Conservation (phyloP, 2,329 filamentous ascomycete genomes). For the Xylariaceae sp. region DNA sequence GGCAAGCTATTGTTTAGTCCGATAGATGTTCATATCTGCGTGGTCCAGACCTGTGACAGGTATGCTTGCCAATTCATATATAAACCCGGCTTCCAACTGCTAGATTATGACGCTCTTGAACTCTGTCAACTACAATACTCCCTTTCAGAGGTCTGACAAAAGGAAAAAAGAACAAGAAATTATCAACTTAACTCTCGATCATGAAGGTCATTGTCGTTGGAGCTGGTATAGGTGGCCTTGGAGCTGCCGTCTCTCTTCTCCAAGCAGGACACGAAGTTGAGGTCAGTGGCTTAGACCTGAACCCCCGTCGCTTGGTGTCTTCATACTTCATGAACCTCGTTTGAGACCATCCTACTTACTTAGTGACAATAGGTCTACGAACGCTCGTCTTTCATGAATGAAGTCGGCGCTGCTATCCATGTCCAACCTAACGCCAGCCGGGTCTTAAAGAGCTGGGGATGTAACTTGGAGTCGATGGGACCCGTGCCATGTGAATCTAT, state of each 20-base stretch:
- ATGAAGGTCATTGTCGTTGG: conserved; percentile 15
- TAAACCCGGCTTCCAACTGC: no score
- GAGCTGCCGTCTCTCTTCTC: conserved; percentile 8
- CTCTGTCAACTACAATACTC: no score
- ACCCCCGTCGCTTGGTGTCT: no score
- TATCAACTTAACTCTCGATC: not conserved
- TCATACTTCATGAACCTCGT: no score
- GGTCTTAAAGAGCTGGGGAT: conserved; percentile 9
- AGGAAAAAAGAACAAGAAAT: no score
- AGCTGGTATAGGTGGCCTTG: conserved; percentile 13
- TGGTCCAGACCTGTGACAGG: no score
- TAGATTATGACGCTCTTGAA: no score
- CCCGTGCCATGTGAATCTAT: conserved; percentile 6
- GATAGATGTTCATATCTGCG: no score
- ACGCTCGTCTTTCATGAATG: conserved; percentile 12
- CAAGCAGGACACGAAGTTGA: conserved; percentile 15
- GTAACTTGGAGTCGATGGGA: conserved; percentile 4
- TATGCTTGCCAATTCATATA: no score
- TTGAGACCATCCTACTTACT: no score
- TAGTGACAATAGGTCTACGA: conserved; percentile 18
- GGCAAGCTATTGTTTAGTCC: no score
- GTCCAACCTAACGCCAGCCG: conserved; percentile 10
- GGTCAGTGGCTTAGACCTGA: conserved; percentile 3
- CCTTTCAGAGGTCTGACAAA: no score
- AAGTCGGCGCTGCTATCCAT: conserved; percentile 15